phyloP scores from a whole-genome alignment of 306 rosid genomes.

The Astragalus membranaceus region DNA sequence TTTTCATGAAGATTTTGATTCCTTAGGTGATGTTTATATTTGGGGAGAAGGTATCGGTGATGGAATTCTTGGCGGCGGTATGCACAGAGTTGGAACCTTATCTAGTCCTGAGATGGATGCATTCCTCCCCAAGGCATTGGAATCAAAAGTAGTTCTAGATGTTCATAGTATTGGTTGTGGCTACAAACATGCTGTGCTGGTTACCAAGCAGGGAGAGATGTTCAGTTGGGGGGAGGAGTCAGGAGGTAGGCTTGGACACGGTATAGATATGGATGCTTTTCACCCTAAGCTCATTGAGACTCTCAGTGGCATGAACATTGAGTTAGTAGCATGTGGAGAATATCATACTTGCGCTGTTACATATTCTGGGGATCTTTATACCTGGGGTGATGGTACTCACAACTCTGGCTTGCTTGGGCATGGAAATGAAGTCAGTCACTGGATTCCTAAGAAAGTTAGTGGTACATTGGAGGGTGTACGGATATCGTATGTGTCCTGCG shows the following conservation, averaged over 20 bases:
- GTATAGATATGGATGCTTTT: slow-evolving; percentile 66
- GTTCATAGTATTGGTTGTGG: slow-evolving; percentile 89
- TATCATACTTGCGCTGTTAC: slow-evolving; percentile 93
- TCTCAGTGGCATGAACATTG: slow-evolving; percentile 68
- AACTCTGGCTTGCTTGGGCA: slow-evolving; percentile 77
- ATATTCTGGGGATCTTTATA: slow-evolving; percentile 82
- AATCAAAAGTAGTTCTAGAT: slow-evolving; percentile 78
- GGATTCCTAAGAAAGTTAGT: slow-evolving; percentile 80
- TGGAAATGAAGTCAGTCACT: slow-evolving; percentile 75
- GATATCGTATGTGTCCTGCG: slow-evolving; percentile 77
- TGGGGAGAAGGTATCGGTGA: slow-evolving; percentile 80
- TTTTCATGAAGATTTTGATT: slow-evolving; percentile 71
- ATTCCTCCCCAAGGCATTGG: slow-evolving; percentile 79
- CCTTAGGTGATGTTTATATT: slow-evolving; percentile 70
- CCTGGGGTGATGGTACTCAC: slow-evolving; percentile 90
- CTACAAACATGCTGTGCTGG: slow-evolving; percentile 68
- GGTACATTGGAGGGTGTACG: slow-evolving; percentile 70
- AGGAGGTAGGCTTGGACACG: slow-evolving; percentile 98
- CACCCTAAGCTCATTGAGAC: slow-evolving; percentile 70
- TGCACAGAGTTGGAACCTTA: slow-evolving; percentile 49
- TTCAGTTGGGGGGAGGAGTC: slow-evolving; percentile 97
- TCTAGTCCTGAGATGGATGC: slow-evolving; percentile 59
- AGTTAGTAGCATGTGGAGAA: slow-evolving; percentile 90
- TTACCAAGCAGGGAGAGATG: slow-evolving; percentile 85
- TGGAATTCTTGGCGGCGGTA: slow-evolving; percentile 77